phyloP scores from a whole-genome alignment of 176 grass and related monocot genomes.

The Ananas comosus region DNA sequence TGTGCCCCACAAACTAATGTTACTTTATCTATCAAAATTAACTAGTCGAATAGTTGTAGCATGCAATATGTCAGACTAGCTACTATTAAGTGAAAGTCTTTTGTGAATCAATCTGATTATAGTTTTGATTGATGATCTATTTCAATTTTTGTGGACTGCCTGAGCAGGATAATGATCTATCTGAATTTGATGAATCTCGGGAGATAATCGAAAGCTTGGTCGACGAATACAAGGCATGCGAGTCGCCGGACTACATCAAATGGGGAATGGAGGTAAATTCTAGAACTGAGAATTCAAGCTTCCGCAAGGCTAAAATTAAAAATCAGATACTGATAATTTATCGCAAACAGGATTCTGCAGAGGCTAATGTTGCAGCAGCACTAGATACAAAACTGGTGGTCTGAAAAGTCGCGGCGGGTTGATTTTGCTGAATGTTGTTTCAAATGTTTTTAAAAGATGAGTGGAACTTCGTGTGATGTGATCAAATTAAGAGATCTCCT shows the following conservation, averaged over 20 bases:
- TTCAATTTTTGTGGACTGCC: background rate
- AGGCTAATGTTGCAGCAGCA: conserved; percentile 56
- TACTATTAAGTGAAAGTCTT: background rate
- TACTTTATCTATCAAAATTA: no score
- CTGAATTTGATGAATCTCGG: conserved; percentile 93
- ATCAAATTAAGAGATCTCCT: no score
- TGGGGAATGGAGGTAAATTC: conserved; percentile 97
- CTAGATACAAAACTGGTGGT: conserved; percentile 80
- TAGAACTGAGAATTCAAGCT: conserved; percentile 6
- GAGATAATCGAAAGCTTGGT: conserved; percentile 96
- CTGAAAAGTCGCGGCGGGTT: conserved; percentile 32
- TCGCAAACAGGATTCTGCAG: conserved; percentile 48
- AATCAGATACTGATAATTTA: conserved; percentile 20
- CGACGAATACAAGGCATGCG: conserved; percentile 95
- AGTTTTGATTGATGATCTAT: background rate
- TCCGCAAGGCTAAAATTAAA: background rate
- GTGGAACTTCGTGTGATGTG: no score
- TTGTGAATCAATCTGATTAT: background rate
- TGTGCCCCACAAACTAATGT: no score
- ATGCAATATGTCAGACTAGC: no score
- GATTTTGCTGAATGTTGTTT: background rate
- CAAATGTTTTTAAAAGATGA: background rate
- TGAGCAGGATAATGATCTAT: conserved; percentile 85
- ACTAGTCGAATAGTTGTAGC: no score
- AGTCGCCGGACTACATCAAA: conserved; percentile 98